phyloP scores from a whole-genome alignment of 176 grass and related monocot genomes.

The Canna indica region DNA sequence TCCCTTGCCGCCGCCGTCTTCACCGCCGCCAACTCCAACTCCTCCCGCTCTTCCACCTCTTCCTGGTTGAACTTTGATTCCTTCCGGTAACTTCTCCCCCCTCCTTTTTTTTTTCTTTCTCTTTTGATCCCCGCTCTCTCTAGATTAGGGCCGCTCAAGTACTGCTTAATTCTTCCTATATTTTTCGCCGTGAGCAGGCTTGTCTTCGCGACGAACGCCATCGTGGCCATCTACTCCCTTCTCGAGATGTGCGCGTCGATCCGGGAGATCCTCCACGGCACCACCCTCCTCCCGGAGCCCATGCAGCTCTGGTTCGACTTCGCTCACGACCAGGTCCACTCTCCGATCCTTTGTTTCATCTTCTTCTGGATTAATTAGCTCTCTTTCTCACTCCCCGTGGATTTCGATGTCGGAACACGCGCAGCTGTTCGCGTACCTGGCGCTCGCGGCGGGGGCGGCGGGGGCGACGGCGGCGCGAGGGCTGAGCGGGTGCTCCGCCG shows the following conservation, averaged over 20 bases:
- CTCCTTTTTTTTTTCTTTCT: not conserved
- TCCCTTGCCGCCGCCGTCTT: constrained; percentile 33
- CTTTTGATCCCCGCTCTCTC: not conserved
- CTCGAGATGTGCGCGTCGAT: constrained; percentile 38
- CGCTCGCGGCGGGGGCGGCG: constrained; percentile 30
- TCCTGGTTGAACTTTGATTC: constrained; percentile 17
- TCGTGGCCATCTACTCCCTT: constrained; percentile 63
- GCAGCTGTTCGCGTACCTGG: constrained; percentile 71
- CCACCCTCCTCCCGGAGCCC: constrained; percentile 54
- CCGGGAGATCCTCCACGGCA: constrained; percentile 45
- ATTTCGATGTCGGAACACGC: not conserved
- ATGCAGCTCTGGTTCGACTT: constrained; percentile 94
- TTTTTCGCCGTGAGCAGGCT: constrained; percentile 17
- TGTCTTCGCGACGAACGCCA: constrained; percentile 62
- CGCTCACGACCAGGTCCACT: constrained; percentile 66
- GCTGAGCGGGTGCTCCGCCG: constrained; percentile 6
- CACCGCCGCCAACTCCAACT: constrained; percentile 19
- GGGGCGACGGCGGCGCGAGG: constrained; percentile 33
- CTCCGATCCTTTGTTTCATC: not conserved
- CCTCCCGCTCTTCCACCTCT: constrained; percentile 13
- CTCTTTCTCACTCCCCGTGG: not conserved
- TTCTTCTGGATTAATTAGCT: not conserved
- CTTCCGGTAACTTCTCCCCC: constrained; percentile 5
- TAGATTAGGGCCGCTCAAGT: not conserved
- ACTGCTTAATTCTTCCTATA: not conserved